Conservation (phyloP, 129 eudicot species). For the Dittrichia graveolens region DNA sequence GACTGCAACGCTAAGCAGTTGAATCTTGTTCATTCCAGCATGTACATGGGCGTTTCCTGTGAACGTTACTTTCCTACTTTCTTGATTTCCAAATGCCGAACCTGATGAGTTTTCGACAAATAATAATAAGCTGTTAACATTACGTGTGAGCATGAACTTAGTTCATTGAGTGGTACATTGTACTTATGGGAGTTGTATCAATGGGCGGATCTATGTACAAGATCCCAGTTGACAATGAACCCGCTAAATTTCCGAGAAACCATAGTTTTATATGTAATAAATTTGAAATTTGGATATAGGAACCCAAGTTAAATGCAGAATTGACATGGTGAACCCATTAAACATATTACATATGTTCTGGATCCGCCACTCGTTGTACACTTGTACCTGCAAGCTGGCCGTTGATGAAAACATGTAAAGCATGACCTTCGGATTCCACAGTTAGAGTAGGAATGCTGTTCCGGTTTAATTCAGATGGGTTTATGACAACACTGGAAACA, state of each 20-base stretch:
- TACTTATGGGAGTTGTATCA: constrained; percentile 36
- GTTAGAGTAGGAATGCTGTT: constrained; percentile 43
- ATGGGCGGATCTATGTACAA: no score
- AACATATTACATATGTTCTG: no score
- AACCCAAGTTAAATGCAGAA: no score
- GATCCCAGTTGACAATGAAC: no score
- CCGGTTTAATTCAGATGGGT: constrained; percentile 54
- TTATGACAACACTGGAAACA: constrained; percentile 61
- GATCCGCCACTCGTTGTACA: no score
- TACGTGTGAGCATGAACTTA: background rate
- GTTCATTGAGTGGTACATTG: constrained; percentile 4
- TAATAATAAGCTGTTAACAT: constrained; percentile 5
- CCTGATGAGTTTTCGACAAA: constrained; percentile 48
- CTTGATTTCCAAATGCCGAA: constrained; percentile 65
- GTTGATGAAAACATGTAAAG: constrained; percentile 69
- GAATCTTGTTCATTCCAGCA: constrained; percentile 69
- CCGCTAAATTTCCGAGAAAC: no score
- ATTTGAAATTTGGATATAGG: no score
- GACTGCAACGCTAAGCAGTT: constrained; percentile 71
- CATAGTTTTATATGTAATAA: no score
- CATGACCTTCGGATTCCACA: constrained; percentile 79
- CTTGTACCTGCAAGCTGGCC: constrained; percentile 58
- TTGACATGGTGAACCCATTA: no score
- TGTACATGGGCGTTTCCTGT: constrained; percentile 50
- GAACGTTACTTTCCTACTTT: constrained; percentile 45